These are phyloP conservation scores for Glarea lozoyensis DNA, from an alignment of 495 filamentous ascomycete species.

Conservation along the genomic window DNA sequence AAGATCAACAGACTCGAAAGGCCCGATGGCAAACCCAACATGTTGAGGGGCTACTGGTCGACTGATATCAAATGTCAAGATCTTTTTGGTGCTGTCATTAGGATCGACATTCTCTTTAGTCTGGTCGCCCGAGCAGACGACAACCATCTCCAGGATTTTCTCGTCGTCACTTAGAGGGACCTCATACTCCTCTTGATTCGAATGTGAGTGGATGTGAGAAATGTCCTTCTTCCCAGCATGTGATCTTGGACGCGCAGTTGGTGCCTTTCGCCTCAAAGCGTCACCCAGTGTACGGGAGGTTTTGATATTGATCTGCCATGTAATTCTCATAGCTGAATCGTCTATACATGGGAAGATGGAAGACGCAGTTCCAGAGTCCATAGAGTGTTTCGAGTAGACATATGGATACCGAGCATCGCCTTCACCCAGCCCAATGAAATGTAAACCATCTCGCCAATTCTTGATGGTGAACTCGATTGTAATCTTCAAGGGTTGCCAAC, in stretches of 20 bases:
- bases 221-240: constrained; percentile 7
- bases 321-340: constrained; percentile 64
- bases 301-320: constrained; percentile 82
- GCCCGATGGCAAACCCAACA: constrained; percentile 84
- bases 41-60: constrained; percentile 72
- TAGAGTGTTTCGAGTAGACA: constrained; percentile 75
- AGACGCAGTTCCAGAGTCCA: constrained; percentile 68
- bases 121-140: constrained; percentile 83
- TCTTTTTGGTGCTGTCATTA: constrained; percentile 67
- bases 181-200: constrained; percentile 24
- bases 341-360: constrained; percentile 91
- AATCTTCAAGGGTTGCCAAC: constrained; percentile 22
- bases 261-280: constrained; percentile 42
- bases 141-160: constrained; percentile 73
- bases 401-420: constrained; percentile 79
- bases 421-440: constrained; percentile 77
- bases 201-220: constrained; percentile 17
- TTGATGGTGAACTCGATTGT: constrained; percentile 68
- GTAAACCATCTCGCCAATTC: constrained; percentile 72
- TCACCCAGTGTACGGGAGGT: constrained; percentile 79
- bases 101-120: constrained; percentile 71
- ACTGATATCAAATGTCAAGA: constrained; percentile 65
- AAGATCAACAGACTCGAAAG: constrained; percentile 88
- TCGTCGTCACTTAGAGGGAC: constrained; percentile 60
- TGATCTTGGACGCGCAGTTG: background rate